phyloP scores from a whole-genome alignment of 2,329 filamentous ascomycete genomes.

The Sclerotinia nivalis region DNA sequence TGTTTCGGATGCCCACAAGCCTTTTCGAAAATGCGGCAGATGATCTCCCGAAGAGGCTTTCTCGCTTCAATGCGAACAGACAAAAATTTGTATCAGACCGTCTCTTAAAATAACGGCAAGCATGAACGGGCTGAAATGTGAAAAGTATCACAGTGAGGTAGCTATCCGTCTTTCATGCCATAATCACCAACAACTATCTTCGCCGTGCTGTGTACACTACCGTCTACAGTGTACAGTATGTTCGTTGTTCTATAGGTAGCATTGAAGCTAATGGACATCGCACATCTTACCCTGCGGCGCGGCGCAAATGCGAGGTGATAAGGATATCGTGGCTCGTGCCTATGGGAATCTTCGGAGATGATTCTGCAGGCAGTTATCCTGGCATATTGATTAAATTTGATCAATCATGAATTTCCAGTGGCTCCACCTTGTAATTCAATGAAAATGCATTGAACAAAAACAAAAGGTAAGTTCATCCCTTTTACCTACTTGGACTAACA shows the following conservation, averaged over 20 bases:
- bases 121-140: slow-evolving; percentile 20
- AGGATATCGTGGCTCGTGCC: slow-evolving; percentile 23
- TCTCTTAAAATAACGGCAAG: slow-evolving; percentile 1
- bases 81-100: background rate
- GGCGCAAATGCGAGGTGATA: slow-evolving; percentile 21
- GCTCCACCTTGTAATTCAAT: background rate
- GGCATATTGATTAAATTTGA: background rate
- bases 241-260: slow-evolving; percentile 6
- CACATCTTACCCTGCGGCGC: slow-evolving; percentile 21
- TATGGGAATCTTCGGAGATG: slow-evolving; percentile 24
- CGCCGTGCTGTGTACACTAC: background rate
- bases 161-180: slow-evolving; percentile 16
- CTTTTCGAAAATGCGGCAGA: slow-evolving; percentile 28
- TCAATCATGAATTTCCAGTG: background rate
- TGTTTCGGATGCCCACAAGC: slow-evolving; percentile 26
- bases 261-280: slow-evolving; percentile 4
- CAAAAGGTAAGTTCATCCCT: background rate
- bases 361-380: slow-evolving; percentile 23
- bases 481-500: background rate
- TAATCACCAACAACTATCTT: background rate
- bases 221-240: background rate
- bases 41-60: slow-evolving; percentile 32
- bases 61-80: slow-evolving; percentile 23
- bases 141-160: slow-evolving; percentile 18
- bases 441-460: background rate